Percentiles rank a stretch among this genome's conserved stretches.
Conservation (phyloP, 1,284 basidiomycete species). For the Cutaneotrichosporon mucoides region DNA sequence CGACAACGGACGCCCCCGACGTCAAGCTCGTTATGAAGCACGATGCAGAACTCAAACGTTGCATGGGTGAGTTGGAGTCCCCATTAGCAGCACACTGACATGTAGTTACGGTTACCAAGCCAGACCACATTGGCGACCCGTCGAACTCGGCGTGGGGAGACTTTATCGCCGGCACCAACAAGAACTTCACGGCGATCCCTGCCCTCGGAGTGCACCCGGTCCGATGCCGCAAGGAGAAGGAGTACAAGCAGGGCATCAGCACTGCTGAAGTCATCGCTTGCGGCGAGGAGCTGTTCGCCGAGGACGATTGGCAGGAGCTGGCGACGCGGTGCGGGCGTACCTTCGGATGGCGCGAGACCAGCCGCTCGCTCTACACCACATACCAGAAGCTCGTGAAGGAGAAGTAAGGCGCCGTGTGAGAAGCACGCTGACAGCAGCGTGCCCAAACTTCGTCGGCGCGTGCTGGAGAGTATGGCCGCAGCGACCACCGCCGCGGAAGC, state of each 20-base stretch:
- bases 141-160: constrained; percentile 5
- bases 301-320: constrained; percentile 14
- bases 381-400: constrained; percentile 1
- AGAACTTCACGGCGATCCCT: constrained; percentile 2
- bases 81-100: background rate
- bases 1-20: constrained; percentile 5
- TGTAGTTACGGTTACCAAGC: constrained; percentile 23
- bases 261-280: background rate
- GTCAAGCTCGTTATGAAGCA: constrained; percentile 14
- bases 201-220: constrained; percentile 17
- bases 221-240: constrained; percentile 4
- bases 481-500: background rate
- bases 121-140: constrained; percentile 17
- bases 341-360: constrained; percentile 12
- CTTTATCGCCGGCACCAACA: constrained; percentile 2
- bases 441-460: background rate
- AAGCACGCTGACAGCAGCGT: background rate
- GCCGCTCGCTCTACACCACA: background rate
- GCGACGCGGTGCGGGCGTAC: background rate
- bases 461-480: background rate
- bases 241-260: constrained; percentile 3
- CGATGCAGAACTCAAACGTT: constrained; percentile 17
- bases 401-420: constrained; percentile 8
- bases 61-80: constrained; percentile 10
- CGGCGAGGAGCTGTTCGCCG: constrained; percentile 13